phyloP scores from a whole-genome alignment of 352 stramenopile genomes.

The Pythium dissimile region DNA sequence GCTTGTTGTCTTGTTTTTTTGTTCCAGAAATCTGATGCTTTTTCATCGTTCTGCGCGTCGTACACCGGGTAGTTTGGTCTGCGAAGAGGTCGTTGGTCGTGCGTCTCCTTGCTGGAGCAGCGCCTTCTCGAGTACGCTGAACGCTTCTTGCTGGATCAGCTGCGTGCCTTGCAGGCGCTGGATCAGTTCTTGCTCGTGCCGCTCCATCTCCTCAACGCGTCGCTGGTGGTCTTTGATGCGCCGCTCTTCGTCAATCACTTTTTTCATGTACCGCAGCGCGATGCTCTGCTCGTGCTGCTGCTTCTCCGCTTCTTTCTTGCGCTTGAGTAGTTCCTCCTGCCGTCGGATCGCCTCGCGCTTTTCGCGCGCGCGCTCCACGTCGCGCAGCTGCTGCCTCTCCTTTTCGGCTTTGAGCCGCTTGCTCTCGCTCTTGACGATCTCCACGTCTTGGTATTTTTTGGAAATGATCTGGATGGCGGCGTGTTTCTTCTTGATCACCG shows the following conservation, averaged over 20 bases:
- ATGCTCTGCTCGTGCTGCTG: conserved; percentile 50
- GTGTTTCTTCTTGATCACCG: conserved; percentile 72
- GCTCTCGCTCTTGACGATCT: conserved; percentile 68
- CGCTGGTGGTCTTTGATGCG: conserved; percentile 49
- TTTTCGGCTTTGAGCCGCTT: conserved; percentile 59
- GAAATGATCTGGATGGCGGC: conserved; percentile 70
- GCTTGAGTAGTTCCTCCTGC: conserved; percentile 57
- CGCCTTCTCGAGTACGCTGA: conserved; percentile 65
- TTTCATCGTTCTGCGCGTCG: conserved; percentile 13
- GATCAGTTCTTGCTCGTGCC: conserved; percentile 56
- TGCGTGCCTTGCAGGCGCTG: conserved; percentile 68
- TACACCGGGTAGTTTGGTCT: conserved; percentile 7
- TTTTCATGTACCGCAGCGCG: conserved; percentile 53
- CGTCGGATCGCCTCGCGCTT: conserved; percentile 49
- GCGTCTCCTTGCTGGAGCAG: conserved; percentile 30
- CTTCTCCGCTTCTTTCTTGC: conserved; percentile 38
- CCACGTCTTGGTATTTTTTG: conserved; percentile 74
- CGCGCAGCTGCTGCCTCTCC: conserved; percentile 42
- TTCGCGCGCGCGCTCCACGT: conserved; percentile 52
- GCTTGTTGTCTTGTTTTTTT: too few relatives aligned
- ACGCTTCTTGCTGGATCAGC: conserved; percentile 68
- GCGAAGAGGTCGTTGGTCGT: conserved; percentile 7
- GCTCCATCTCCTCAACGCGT: conserved; percentile 64
- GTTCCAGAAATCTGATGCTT: not conserved
- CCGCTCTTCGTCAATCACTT: conserved; percentile 59